Evolutionary conservation across 352 stramenopile genomes (phyloP).

Genomic region (Phytopythium kandeliae): DNA sequence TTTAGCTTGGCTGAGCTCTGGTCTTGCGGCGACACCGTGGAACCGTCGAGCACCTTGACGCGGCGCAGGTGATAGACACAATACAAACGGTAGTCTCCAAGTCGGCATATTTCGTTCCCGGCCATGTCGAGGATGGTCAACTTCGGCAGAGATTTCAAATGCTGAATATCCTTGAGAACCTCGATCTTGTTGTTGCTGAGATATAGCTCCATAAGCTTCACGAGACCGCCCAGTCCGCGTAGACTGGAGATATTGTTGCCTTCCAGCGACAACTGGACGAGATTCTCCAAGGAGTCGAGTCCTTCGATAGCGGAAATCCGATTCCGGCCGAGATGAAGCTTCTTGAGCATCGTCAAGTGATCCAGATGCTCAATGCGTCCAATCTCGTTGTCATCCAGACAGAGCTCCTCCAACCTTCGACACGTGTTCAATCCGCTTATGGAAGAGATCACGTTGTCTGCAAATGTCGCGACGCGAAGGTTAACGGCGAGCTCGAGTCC

Average conservation of each 20-base stretch:
- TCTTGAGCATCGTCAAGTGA: conserved; percentile 48
- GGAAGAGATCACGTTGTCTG: conserved; percentile 60
- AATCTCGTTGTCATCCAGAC: conserved; percentile 78
- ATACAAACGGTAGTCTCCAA: conserved; percentile 74
- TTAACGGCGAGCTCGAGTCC: conserved; percentile 47
- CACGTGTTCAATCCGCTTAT: conserved; percentile 57
- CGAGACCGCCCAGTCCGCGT: conserved; percentile 40
- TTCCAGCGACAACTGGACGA: conserved; percentile 78
- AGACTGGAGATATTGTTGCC: conserved; percentile 81
- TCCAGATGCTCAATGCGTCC: conserved; percentile 58
- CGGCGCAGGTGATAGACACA: conserved; percentile 71
- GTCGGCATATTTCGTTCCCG: conserved; percentile 67
- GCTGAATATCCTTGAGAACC: conserved; percentile 73
- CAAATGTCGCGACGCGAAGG: conserved; percentile 51
- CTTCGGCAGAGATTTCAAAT: conserved; percentile 75
- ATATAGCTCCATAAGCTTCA: conserved; percentile 86
- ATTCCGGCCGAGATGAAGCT: conserved; percentile 79
- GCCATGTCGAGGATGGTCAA: conserved; percentile 84
- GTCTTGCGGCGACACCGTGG: conserved; percentile 67
- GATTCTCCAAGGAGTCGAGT: conserved; percentile 50
- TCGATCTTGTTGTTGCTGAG: conserved; percentile 81
- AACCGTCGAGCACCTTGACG: conserved; percentile 80
- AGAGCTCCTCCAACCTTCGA: conserved; percentile 64
- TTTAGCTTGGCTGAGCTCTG: conserved; percentile 82
- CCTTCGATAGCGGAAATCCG: conserved; percentile 54